These are phyloP conservation scores for Microbotryum violaceum DNA, from an alignment of 1,284 basidiomycete species.

Conservation along the genomic window DNA sequence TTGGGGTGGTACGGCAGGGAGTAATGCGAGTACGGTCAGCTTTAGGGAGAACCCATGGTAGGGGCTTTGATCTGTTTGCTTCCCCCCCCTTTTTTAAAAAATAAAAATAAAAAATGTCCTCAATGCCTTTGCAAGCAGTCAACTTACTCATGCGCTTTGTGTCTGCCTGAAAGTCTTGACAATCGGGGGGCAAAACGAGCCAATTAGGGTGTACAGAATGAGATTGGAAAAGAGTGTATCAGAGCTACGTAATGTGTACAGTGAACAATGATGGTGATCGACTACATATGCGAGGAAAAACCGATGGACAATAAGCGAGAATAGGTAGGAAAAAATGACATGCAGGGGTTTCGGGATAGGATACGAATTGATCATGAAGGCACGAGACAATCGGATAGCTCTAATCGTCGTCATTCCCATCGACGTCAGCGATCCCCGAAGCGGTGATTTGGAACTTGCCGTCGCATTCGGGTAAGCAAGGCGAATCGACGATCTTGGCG, in stretches of 20 bases:
- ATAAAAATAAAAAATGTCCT: no score
- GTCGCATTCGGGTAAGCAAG: conserved; percentile 94
- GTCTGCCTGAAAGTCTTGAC: not conserved
- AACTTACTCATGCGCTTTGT: no score
- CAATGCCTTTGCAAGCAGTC: no score
- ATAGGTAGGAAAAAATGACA: not conserved
- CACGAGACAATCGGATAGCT: not conserved
- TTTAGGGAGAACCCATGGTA: no score
- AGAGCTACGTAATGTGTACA: not conserved
- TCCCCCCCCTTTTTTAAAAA: no score
- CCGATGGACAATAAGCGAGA: not conserved
- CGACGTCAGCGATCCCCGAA: conserved; percentile 43
- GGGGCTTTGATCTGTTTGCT: no score
- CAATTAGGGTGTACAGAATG: not conserved
- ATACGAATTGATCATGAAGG: not conserved
- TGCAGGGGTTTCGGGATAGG: not conserved
- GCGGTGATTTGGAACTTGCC: conserved; percentile 74
- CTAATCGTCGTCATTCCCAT: conserved; percentile 11
- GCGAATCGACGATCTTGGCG: conserved; percentile 96
- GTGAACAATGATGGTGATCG: not conserved
- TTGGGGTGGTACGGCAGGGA: no score
- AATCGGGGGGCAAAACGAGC: not conserved
- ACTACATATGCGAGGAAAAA: not conserved
- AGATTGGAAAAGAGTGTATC: no score
- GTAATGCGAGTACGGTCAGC: no score